A percentile compares a stretch with the other conserved stretches of the same genome.
Conservation (phyloP, 2,329 filamentous ascomycete genomes). For the Trichoderma afroharzianum region DNA sequence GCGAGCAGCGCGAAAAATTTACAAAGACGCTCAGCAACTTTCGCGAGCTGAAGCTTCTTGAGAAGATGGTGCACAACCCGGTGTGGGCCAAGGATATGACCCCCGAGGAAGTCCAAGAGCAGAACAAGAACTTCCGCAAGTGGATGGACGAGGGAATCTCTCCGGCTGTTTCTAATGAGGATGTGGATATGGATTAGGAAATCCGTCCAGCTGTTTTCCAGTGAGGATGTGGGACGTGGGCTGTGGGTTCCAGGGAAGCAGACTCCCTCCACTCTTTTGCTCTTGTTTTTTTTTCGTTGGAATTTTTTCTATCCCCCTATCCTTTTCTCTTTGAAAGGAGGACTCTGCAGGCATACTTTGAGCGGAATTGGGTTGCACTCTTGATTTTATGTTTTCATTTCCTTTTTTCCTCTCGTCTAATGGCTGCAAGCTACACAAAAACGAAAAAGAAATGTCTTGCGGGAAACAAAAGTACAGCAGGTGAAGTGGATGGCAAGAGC, state of each 20-base stretch:
- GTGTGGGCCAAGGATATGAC: constrained; percentile 76
- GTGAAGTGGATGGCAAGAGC: background rate
- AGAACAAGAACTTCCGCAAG: constrained; percentile 61
- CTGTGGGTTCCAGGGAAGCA: constrained; percentile 16
- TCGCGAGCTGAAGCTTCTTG: constrained; percentile 65
- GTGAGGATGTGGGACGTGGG: constrained; percentile 33
- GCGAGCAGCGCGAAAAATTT: constrained; percentile 45
- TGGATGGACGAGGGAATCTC: constrained; percentile 50
- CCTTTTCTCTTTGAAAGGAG: constrained; percentile 19
- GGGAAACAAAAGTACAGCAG: background rate
- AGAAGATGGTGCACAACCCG: constrained; percentile 80
- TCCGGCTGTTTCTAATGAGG: constrained; percentile 33
- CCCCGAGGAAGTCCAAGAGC: constrained; percentile 71
- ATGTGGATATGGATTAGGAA: constrained; percentile 32
- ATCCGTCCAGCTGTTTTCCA: constrained; percentile 33
- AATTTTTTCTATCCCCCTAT: constrained; percentile 18
- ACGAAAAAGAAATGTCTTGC: background rate
- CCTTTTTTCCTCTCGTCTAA: background rate
- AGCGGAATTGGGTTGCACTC: constrained; percentile 5
- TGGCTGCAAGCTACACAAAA: background rate
- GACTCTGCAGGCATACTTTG: constrained; percentile 13
- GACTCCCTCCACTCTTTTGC: background rate
- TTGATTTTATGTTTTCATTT: background rate
- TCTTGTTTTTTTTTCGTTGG: background rate
- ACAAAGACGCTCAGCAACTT: constrained; percentile 56